Evolutionary conservation across 768 basidiomycete species (phyloP), one percentile per base, ranked within the genome.

Genomic region (Paxillus ammoniavirescens): DNA sequence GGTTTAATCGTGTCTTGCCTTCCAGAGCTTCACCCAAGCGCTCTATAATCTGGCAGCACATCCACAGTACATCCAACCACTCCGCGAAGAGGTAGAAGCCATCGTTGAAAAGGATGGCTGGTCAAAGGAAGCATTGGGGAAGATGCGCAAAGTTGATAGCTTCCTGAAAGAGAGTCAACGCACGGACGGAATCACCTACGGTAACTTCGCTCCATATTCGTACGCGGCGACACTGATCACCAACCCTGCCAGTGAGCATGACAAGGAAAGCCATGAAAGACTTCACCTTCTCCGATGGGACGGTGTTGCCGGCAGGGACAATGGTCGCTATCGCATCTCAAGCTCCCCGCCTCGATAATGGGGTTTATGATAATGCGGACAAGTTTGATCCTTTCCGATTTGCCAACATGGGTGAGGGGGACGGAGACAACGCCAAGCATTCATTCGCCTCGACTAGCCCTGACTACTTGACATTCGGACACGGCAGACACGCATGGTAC

Each of bases 391-490:
- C 21, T 21, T 21, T 21, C 21, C 21, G 21, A 7, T 83, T 81
- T 56, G 65, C 70, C 1, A 61, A 70, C 8, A 68, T 72, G 55
- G 62, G 69, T 49, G 62, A 74, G 21, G n/a, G n/a, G n/a, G 63
- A 69, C 2, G 70, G 55, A 5, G 73, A 72, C 7, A 54, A 50
- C 6, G 46, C 54, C 4, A 73, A 70, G 52, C 59, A 72, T 46
- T 73, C 72, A 42, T 67, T 74, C 42, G 62, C 68, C 17, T 62
- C 68, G 9, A 69, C 73, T 0, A 61, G 60, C 41, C 69, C 40
- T 36, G 63, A 57, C 6, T 78, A 66, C 52, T 44, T 77, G 26
- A 52, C 65, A 0, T 80, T 79, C 54, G 77, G 78, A 13, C 53
- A 21, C 21, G 21, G 21, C 21, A 21, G 21, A 21, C 21, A 21